Conservation (phyloP, 805 yeast species). For the Schizosaccharomyces osmophilus region DNA sequence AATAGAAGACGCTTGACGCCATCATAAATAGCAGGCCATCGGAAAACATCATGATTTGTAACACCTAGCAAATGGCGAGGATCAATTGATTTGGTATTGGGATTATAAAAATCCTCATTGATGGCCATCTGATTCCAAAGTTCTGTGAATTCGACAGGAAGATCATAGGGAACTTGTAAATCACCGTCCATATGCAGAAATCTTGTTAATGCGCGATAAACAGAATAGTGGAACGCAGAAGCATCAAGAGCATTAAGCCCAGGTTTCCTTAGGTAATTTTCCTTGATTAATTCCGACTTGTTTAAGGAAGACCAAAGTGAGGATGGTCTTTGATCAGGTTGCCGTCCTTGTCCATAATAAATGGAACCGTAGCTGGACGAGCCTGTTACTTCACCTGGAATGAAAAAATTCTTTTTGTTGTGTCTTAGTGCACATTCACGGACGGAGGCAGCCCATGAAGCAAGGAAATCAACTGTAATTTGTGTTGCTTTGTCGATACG, state of each 20-base stretch:
- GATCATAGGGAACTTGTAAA: background rate
- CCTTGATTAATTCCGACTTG: background rate
- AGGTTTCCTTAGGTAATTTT: background rate
- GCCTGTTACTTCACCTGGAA: conserved; percentile 1
- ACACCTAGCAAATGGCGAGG: background rate
- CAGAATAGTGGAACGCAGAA: conserved; percentile 1
- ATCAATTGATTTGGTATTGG: background rate
- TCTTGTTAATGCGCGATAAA: background rate
- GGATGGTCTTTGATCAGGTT: conserved; percentile 2
- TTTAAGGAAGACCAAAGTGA: background rate
- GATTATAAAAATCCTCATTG: background rate
- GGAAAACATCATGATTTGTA: background rate
- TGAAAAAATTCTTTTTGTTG: background rate
- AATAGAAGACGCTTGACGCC: background rate
- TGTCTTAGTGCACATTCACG: background rate
- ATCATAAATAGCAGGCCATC: background rate
- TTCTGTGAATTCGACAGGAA: background rate
- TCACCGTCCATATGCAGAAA: conserved; percentile 1
- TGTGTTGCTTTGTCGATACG: conserved; percentile 2
- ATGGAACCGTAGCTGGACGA: background rate
- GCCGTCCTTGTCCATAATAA: conserved; percentile 1
- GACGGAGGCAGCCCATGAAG: background rate
- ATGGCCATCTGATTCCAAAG: background rate
- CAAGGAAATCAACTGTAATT: background rate
- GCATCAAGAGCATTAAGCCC: background rate